These are phyloP conservation scores for Cephalotrichum gorgonifer DNA, from an alignment of 2,329 filamentous ascomycete species.

Conservation along the genomic window DNA sequence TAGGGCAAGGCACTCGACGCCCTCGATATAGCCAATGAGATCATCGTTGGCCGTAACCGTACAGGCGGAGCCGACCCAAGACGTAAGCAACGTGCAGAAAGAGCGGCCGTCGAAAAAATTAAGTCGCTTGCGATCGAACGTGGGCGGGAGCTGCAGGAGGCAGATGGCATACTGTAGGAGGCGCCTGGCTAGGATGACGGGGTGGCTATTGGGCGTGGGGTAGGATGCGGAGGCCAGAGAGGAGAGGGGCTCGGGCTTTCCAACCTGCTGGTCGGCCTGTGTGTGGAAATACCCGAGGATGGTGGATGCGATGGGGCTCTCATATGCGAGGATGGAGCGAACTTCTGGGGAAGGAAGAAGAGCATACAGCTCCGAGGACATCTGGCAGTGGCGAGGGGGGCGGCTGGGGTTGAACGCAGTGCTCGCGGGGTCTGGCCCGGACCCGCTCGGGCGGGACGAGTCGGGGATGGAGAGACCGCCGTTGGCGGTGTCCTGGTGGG, in stretches of 20 bases:
- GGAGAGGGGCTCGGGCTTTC: slow-evolving; percentile 19
- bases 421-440: too few species aligned
- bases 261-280: slow-evolving; percentile 19
- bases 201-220: slow-evolving; percentile 23
- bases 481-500: too few species aligned
- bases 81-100: too few species aligned
- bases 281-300: slow-evolving; percentile 16
- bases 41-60: slow-evolving; percentile 40
- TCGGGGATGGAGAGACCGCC: too few species aligned
- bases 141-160: slow-evolving; percentile 31
- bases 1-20: slow-evolving; percentile 39
- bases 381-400: too few species aligned
- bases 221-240: too few species aligned
- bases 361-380: too few species aligned
- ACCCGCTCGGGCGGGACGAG: too few species aligned
- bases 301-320: slow-evolving; percentile 14
- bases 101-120: too few species aligned
- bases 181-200: slow-evolving; percentile 32
- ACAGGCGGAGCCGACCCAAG: slow-evolving; percentile 18
- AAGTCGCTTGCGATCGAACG: slow-evolving; percentile 16
- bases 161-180: slow-evolving; percentile 33
- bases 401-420: too few species aligned
- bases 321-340: too few species aligned
- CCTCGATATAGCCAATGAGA: slow-evolving; percentile 38
- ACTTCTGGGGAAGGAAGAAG: too few species aligned